Conservation (phyloP, 352 stramenopile species). For the Saprolegnia diclina region DNA sequence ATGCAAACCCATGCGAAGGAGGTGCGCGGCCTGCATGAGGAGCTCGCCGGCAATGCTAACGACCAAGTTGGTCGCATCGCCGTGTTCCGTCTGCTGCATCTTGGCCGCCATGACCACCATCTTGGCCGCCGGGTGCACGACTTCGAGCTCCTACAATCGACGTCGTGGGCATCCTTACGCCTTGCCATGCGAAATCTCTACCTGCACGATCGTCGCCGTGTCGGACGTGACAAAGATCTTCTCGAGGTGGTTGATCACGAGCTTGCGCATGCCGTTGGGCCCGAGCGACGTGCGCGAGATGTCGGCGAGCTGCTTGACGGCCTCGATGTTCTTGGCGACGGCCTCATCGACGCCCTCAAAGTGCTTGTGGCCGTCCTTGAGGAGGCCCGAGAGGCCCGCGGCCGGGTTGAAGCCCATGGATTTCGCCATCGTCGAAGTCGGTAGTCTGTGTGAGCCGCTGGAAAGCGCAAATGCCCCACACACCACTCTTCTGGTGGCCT, state of each 20-base stretch:
- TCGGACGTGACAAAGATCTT: conserved; percentile 99
- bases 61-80: conserved; percentile 96
- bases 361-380: conserved; percentile 98
- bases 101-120: conserved; percentile 97
- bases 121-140: conserved; percentile 97
- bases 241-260: conserved; percentile 99
- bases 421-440: conserved; percentile 60
- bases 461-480: conserved; percentile 10
- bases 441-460: conserved; percentile 15
- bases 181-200: not conserved
- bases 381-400: conserved; percentile 93
- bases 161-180: not conserved
- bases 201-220: conserved; percentile 98
- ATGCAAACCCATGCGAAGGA: conserved; percentile 97
- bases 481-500: conserved; percentile 5
- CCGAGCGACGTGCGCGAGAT: conserved; percentile 97
- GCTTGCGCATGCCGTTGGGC: conserved; percentile 99
- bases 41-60: conserved; percentile 97
- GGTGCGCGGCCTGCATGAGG: conserved; percentile 92
- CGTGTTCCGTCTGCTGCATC: conserved; percentile 97
- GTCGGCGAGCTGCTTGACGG: conserved; percentile 95
- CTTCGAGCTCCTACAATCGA: conserved; percentile 84
- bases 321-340: conserved; percentile 98
- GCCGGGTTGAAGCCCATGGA: conserved; percentile 95
- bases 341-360: conserved; percentile 94